A percentile compares a stretch with the other conserved stretches of the same genome.
Evolutionary conservation across 2,329 filamentous ascomycete genomes (phyloP).

Genomic region (Xylariaceae sp.): DNA sequence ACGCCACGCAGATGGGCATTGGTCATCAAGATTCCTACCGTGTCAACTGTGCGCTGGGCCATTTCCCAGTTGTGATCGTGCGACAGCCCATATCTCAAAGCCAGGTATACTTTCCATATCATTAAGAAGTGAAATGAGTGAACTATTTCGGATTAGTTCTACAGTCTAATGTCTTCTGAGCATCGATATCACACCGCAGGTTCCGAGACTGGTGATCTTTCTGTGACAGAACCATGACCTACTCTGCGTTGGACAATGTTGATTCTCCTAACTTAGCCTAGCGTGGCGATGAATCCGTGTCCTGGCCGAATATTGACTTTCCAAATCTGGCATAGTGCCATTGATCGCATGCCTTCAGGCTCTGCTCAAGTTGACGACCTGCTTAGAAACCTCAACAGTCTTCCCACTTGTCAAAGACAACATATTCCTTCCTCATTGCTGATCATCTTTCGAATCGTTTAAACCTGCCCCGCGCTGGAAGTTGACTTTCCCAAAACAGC

Average conservation of each 20-base stretch:
- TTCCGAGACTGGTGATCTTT: neutral
- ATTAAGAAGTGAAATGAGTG: neutral
- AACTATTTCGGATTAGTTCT: neutral
- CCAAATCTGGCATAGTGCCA: neutral
- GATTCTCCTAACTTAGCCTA: slow-evolving; percentile 1
- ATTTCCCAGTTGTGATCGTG: too few species aligned
- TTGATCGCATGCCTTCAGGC: too few species aligned
- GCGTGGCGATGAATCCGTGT: neutral
- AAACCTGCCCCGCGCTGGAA: neutral
- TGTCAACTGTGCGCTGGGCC: too few species aligned
- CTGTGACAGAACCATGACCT: neutral
- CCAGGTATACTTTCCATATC: neutral
- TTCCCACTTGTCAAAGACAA: too few species aligned
- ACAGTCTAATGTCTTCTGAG: neutral
- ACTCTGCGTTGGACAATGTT: neutral
- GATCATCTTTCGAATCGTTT: too few species aligned
- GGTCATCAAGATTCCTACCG: neutral
- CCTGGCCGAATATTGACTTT: neutral
- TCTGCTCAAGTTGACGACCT: too few species aligned
- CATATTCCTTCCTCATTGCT: too few species aligned
- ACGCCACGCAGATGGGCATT: neutral
- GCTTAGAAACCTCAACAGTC: too few species aligned
- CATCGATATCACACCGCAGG: neutral
- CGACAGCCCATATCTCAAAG: too few species aligned
- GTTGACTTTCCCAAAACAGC: slow-evolving; percentile 16